Base-by-base conservation (phyloP, 371 early-diverging fungal species). In the Zopfochytrium polystomum region DNA sequence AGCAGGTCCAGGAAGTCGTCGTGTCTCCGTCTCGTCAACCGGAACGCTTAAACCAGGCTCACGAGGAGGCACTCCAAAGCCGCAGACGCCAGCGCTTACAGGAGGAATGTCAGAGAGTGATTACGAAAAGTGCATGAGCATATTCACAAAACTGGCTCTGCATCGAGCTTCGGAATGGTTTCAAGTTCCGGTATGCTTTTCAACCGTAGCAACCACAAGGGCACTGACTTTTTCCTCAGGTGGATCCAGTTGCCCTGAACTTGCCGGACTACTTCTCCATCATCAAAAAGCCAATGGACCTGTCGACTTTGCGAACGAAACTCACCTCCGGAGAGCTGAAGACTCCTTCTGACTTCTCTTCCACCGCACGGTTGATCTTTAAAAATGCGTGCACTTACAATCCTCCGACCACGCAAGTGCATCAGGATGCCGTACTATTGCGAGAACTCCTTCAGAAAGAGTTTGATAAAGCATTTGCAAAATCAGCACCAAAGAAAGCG, bases 211-310 rank as follows among this genome's bases (percentile, higher is more conserved):
- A 2, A 13, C 2, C 48, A 48, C 26, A 23, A 15, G 43, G 2
- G 48, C 13, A 2, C 48, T 48, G 26, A 48, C n/a, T 48, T 3
- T 51, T 62, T 32, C 18, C 44, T 3, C 83, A 85, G 29, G 84
- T 86, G 4, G 86, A 84, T 75, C 78, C 82, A 18, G 67, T 80
- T 22, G 74, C 74, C 38, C 56, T 81, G 9, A 72, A 73, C 47
- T 79, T 85, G 32, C 83, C 87, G 29, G 72, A 77, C 38, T 85
- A 86, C 63, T 61, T 66, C 26, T 71, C 73, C 13, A 79, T 83
- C 51, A 75, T 86, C 61, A 83, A 82, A 57, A 52, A 77, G 29
- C 85, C 85, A 3, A 86, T 86, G 85, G 85, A 85, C 60, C 60
- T 86, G 3, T 22, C 27, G 2, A 76, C 73, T 1, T 46, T 76